A percentile compares a stretch with the other conserved stretches of the same genome.
phyloP scores from a whole-genome alignment of 2,329 filamentous ascomycete genomes.

The Pseudogymnoascus sp. region DNA sequence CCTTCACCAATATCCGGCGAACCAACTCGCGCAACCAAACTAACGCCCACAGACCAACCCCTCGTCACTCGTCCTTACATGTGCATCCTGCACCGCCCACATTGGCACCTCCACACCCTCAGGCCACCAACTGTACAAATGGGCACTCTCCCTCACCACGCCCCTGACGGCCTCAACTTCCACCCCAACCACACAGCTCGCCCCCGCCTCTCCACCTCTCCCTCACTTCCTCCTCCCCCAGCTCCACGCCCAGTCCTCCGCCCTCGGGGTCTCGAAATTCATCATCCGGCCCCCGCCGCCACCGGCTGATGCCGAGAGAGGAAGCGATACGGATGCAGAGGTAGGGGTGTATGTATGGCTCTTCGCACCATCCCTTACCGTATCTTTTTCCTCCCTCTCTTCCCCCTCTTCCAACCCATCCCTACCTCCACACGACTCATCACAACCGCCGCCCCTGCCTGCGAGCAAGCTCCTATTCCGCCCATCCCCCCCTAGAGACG shows the following conservation, averaged over 20 bases:
- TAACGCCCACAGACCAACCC: not conserved
- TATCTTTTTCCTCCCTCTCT: not conserved
- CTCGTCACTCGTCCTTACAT: constrained; percentile 12
- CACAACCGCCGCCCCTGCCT: not conserved
- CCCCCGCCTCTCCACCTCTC: not conserved
- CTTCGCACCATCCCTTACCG: not conserved
- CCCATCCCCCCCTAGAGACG: constrained; percentile 23
- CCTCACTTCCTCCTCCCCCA: constrained; percentile 7
- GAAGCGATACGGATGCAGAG: not conserved
- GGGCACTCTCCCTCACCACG: constrained; percentile 13
- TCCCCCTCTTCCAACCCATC: constrained; percentile 21
- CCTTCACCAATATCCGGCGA: constrained; percentile 15
- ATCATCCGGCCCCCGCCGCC: not conserved
- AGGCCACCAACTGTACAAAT: constrained; percentile 25
- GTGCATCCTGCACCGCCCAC: constrained; percentile 17
- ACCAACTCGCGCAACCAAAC: not conserved
- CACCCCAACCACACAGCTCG: not conserved
- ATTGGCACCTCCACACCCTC: constrained; percentile 21
- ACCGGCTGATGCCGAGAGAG: not conserved
- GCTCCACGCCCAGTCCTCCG: constrained; percentile 9
- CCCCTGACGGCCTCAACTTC: not conserved
- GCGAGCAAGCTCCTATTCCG: not conserved
- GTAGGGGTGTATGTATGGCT: not conserved
- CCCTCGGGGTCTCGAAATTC: constrained; percentile 11
- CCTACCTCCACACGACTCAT: constrained; percentile 29